Conservation (phyloP, 805 yeast species). For the Starmerella etchellsii region DNA sequence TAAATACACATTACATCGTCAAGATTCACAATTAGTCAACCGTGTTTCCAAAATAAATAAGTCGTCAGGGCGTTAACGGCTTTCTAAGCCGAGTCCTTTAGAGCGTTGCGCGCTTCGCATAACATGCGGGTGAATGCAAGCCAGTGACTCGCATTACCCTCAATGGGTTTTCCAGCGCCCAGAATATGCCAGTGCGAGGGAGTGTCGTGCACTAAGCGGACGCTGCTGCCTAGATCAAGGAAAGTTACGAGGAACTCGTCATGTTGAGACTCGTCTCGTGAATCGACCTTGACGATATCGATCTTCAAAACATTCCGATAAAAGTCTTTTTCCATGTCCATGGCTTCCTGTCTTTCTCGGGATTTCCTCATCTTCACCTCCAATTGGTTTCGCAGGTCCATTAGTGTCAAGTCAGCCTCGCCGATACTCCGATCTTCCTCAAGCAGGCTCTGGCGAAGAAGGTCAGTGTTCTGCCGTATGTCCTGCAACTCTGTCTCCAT, state of each 20-base stretch:
- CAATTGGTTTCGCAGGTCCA: background rate
- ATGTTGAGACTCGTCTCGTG: background rate
- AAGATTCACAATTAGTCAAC: too few relatives aligned
- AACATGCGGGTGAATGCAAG: background rate
- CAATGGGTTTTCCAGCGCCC: background rate
- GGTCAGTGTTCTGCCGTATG: too few relatives aligned
- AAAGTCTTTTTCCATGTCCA: background rate
- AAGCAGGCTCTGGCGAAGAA: background rate
- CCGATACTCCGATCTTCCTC: background rate
- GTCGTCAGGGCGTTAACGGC: too few relatives aligned
- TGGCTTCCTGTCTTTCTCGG: background rate
- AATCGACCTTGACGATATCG: background rate
- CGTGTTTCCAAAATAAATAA: too few relatives aligned
- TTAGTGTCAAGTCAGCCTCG: background rate
- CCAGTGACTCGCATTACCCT: background rate
- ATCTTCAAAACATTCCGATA: background rate
- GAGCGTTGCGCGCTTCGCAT: background rate
- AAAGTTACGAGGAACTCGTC: background rate
- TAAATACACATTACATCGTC: too few relatives aligned
- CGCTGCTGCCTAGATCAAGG: constrained; percentile 2
- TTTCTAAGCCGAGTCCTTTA: background rate
- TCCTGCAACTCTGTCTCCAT: background rate
- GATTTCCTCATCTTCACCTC: background rate
- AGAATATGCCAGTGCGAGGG: background rate
- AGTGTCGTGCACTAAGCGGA: background rate